phyloP scores from a whole-genome alignment of 2,329 filamentous ascomycete genomes.

The Colletotrichum euphorbiae region DNA sequence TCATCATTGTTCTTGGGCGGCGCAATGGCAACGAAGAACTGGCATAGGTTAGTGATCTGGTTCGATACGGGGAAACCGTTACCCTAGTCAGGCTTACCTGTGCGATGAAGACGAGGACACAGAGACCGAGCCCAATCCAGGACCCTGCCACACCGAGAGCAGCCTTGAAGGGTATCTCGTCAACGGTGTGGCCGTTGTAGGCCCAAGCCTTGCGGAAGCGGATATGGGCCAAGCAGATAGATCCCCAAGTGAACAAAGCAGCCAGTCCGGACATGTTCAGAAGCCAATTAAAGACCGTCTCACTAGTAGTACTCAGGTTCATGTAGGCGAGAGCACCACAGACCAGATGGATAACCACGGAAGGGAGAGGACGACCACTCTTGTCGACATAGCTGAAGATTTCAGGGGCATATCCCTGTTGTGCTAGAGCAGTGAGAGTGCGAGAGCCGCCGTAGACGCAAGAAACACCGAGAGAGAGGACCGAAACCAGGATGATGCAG shows the following conservation, averaged over 20 bases:
- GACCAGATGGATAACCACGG: constrained; percentile 59
- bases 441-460: constrained; percentile 70
- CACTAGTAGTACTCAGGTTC: constrained; percentile 57
- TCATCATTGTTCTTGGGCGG: constrained; percentile 42
- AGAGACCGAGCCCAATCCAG: constrained; percentile 70
- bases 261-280: constrained; percentile 73
- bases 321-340: constrained; percentile 65
- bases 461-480: constrained; percentile 69
- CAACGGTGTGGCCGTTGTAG: constrained; percentile 69
- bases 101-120: constrained; percentile 66
- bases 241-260: constrained; percentile 76
- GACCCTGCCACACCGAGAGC: constrained; percentile 72
- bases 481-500: constrained; percentile 68
- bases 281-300: constrained; percentile 73
- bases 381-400: constrained; percentile 69
- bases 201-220: constrained; percentile 75
- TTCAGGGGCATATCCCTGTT: constrained; percentile 69
- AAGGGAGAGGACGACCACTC: constrained; percentile 65
- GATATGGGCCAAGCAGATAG: constrained; percentile 76
- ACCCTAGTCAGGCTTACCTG: constrained; percentile 50
- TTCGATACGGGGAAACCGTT: fast-evolving
- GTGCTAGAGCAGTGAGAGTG: constrained; percentile 68
- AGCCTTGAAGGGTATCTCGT: constrained; percentile 75
- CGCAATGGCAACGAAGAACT: constrained; percentile 60
- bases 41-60: not conserved